Evolutionary conservation across 1,284 basidiomycete species (phyloP), one percentile per base, ranked within the genome.

Genomic region (Heterobasidion parviporum): DNA sequence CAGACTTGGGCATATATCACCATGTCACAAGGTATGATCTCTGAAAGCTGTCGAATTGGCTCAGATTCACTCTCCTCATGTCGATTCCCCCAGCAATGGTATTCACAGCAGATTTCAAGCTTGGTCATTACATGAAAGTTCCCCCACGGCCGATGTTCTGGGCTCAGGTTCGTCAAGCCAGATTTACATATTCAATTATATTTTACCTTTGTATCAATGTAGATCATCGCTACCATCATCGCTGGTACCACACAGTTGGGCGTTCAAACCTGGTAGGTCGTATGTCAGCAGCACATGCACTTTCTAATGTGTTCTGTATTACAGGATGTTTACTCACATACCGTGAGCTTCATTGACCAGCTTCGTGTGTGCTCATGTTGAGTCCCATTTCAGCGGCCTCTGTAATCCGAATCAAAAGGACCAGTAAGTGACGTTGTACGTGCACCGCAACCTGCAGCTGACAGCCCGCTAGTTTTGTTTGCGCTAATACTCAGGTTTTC

Each of bases 41-140:
- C 26, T 26, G 26, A 26, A 26, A 26, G 26, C 26, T 26, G 4
- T 5, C 4, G 26, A 26, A 26, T 56, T 36, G 50, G 9, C 26
- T 26, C 36, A 41, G 6, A 41, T 18, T 44, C 33, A 8, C 16
- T 10, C 4, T 8, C 7, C 16, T 52, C 1, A 33, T 50, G n/a
- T 16, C 14, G 15, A 32, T 32, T 10, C 18, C 36, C 14, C 2
- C 20, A 50, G 56, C 74, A 1, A 62, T 82, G 54, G 65, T 67
- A 12, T 81, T 82, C 66, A 68, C 76, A 3, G 70, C 70, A 6
- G 80, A 81, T 62, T 75, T 79, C 62, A 79, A 80, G 66, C 70
- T 80, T 33, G 77, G 76, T 8, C 78, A 79, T 58, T 79, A 79
- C 66, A 79, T 79, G 77, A 79, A 79, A 67, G 68, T 80, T 34